Conservation (phyloP, 2,329 filamentous ascomycete species). For the Talaromyces sp. region DNA sequence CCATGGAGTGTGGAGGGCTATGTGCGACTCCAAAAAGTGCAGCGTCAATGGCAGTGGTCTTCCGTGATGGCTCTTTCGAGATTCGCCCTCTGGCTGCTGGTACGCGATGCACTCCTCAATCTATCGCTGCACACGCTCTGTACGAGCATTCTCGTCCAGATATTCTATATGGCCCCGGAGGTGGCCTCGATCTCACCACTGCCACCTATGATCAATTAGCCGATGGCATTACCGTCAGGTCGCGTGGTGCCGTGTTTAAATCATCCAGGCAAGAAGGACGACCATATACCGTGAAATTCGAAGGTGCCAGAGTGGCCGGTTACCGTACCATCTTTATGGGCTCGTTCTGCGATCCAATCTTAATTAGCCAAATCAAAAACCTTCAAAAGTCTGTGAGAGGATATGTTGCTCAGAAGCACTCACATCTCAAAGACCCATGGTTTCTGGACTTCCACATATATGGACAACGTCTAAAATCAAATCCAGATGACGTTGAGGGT, state of each 20-base stretch:
- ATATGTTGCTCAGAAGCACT: neutral
- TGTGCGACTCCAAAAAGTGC: constrained; percentile 44
- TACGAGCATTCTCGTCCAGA: constrained; percentile 53
- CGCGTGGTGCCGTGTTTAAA: constrained; percentile 21
- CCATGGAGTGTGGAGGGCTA: constrained; percentile 47
- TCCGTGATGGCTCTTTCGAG: constrained; percentile 42
- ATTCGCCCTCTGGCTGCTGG: constrained; percentile 36
- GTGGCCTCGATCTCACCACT: constrained; percentile 36
- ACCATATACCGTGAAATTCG: constrained; percentile 3
- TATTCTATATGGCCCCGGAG: constrained; percentile 43
- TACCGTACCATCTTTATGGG: constrained; percentile 4
- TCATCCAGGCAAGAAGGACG: neutral
- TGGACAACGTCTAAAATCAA: neutral
- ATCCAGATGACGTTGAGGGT: neutral
- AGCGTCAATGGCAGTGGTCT: constrained; percentile 37
- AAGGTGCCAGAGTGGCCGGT: neutral
- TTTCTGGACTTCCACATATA: neutral
- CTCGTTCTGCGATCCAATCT: constrained; percentile 3
- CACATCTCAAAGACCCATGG: neutral
- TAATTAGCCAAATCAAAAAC: neutral
- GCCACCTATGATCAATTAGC: constrained; percentile 39
- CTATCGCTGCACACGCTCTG: constrained; percentile 48
- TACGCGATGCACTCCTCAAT: constrained; percentile 41
- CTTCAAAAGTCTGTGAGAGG: neutral
- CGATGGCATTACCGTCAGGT: constrained; percentile 32